These are phyloP conservation scores for Pseudogymnoascus pannorum DNA, from an alignment of 2,329 filamentous ascomycete species.

Conservation along the genomic window DNA sequence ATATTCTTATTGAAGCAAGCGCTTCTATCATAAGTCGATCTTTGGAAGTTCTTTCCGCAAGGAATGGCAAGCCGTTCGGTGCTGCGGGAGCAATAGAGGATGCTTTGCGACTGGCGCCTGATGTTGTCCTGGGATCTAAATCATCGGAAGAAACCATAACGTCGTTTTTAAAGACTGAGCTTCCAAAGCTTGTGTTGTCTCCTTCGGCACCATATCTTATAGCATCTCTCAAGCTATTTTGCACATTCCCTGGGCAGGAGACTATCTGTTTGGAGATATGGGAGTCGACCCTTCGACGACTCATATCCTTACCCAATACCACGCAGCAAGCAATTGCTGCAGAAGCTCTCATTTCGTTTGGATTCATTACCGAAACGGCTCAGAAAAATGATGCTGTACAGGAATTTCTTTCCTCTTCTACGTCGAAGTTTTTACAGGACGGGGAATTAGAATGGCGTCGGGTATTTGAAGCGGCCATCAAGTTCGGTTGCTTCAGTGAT, in stretches of 20 bases:
- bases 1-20: conserved; percentile 14
- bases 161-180: conserved; percentile 46
- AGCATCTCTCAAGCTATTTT: conserved; percentile 53
- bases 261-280: conserved; percentile 19
- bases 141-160: conserved; percentile 40
- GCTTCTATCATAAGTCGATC: conserved; percentile 29
- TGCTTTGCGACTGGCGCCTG: conserved; percentile 38
- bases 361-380: conserved; percentile 29
- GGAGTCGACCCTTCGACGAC: conserved; percentile 33
- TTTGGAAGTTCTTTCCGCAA: conserved; percentile 40
- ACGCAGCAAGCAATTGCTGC: conserved; percentile 32
- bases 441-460: conserved; percentile 34
- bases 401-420: conserved; percentile 36
- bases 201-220: conserved; percentile 62
- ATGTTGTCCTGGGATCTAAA: conserved; percentile 33
- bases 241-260: conserved; percentile 35
- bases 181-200: conserved; percentile 55
- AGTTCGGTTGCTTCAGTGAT: conserved; percentile 23
- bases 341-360: conserved; percentile 40
- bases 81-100: conserved; percentile 51
- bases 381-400: conserved; percentile 39
- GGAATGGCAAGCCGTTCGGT: conserved; percentile 61
- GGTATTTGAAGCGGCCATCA: conserved; percentile 42
- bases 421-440: conserved; percentile 31
- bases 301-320: conserved; percentile 32